Evolutionary conservation across 805 yeast species (phyloP), one percentile per base, ranked within the genome.

Genomic region (Brettanomyces naardenensis): DNA sequence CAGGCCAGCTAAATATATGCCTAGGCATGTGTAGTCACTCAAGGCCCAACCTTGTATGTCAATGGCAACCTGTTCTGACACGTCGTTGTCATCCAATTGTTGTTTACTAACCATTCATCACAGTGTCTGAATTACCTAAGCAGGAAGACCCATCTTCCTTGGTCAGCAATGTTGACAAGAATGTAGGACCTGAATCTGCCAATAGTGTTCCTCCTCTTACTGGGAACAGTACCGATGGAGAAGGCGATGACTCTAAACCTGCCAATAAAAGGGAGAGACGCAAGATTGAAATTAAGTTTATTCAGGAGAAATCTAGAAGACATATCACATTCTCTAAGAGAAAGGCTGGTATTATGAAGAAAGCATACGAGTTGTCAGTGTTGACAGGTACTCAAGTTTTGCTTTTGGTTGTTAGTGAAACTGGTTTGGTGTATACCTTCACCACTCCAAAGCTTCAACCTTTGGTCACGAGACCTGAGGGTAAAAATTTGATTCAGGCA

Each of bases 381-480:
- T 73, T 92, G 52, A 92, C 98, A 11, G 98, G 98, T 41, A 92
- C 98, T 23, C 98, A 92, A 64, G 97, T 92, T 21, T 72, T 92
- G 46, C 69, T 92, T 43, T 75, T 92, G 51, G 98, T 92, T 40
- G 98, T 92, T 22, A 82, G 95, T 38, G 98, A 92, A 62, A 92
- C 98, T n/a, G 98, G 98, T 13, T 77, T 92, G 45, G 98, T 92
- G 39, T 92, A 92, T 64, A 92, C 98, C 17, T 92, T 92, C 62
- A 90, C 97, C 40, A 92, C 98, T n/a, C 98, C 98, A 42, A 92
- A 92, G 64, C 78, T 92, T 57, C 97, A 92, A 65, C 98, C 98
- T 6, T 74, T 92, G 51, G 98, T 92, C 37, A 92, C 97, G 30
- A 89, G 90, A 64, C 82, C 94, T 37, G 98, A 92, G 66, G 98